Base-by-base conservation (phyloP, 495 filamentous ascomycete species). In the Oidiodendron maius region DNA sequence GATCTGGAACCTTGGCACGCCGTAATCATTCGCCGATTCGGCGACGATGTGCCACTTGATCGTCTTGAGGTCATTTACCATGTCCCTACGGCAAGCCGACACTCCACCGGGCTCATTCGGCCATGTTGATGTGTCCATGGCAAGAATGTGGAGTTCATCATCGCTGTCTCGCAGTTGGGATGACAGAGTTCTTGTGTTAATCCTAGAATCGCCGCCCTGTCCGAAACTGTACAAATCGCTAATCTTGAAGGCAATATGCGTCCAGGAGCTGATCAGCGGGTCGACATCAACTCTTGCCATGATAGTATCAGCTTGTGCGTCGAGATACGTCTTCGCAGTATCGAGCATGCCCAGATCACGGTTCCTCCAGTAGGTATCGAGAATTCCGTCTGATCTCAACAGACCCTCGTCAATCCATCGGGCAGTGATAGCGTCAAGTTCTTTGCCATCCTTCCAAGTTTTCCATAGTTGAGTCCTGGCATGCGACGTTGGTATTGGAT, bases 31-130 rank as follows among this genome's bases (percentile, higher is more conserved):
- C 4, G 78, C 80, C 1, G 77, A 73, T 58, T 84, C 80, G 42
- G 76, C 81, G 21, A 84, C 68, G 64, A 84, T 79, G 52, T 84
- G 80, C 72, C 79, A 82, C 46, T 75, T 74, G 50, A 84, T 80
- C 1, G 76, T 78, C 20, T 65, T 61, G 40, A 82, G 69, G 16
- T 76, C 74, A 55, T 83, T 81, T 63, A 84, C 76, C 65, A 84
- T 69, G 51, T 84, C 80, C 40, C 80, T 69, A 15, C 80, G 75
- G 64, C 80, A 84, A 21, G 77, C 77, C 32, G 79, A 82, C n/a
- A 84, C 80, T 55, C 80, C 80, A 45, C 80, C 80, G 41, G 75
- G 75, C 56, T 82, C 76, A 39, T 82, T 81, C 1, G 80, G 80
- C 80, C 80, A 84, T 26, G 78, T 82, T 16, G 77, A 77, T 35